phyloP scores from a whole-genome alignment of 2,329 filamentous ascomycete species.

The Beauveria asiatica region DNA sequence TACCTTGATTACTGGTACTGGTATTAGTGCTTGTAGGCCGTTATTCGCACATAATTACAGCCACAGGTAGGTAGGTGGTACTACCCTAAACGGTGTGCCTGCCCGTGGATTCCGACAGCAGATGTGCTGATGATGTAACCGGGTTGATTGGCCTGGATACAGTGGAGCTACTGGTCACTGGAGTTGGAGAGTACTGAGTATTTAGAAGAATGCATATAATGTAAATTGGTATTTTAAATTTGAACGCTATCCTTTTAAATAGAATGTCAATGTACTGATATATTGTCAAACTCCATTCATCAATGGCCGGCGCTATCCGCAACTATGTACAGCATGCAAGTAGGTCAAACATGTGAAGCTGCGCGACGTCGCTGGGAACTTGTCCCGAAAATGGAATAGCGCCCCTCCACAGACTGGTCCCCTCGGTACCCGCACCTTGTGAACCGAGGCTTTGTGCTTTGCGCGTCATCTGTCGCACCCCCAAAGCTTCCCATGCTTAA shows the following conservation, averaged over 20 bases:
- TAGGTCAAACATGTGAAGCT: constrained; percentile 7
- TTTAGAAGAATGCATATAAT: too few species aligned
- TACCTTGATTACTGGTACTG: too few species aligned
- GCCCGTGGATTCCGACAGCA: background rate
- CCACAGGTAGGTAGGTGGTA: background rate
- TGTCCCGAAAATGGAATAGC: background rate
- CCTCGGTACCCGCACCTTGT: constrained; percentile 1
- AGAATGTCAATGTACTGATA: background rate
- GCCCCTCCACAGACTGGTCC: background rate
- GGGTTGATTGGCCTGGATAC: background rate
- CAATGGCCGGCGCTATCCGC: too few species aligned
- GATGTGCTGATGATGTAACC: constrained; percentile 3
- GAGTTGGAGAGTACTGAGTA: background rate
- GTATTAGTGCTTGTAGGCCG: too few species aligned
- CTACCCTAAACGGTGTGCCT: background rate
- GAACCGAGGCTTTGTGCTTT: background rate
- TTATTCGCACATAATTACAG: background rate
- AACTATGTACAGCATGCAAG: too few species aligned
- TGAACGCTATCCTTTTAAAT: background rate
- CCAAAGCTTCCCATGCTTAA: constrained; percentile 6
- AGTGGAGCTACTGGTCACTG: background rate
- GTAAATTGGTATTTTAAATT: background rate
- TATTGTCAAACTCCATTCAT: too few species aligned
- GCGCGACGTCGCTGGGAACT: background rate
- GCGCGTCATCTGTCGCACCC: background rate